These are phyloP conservation scores for Albatrellus ellisii DNA, from an alignment of 768 basidiomycete species.

Conservation along the genomic window DNA sequence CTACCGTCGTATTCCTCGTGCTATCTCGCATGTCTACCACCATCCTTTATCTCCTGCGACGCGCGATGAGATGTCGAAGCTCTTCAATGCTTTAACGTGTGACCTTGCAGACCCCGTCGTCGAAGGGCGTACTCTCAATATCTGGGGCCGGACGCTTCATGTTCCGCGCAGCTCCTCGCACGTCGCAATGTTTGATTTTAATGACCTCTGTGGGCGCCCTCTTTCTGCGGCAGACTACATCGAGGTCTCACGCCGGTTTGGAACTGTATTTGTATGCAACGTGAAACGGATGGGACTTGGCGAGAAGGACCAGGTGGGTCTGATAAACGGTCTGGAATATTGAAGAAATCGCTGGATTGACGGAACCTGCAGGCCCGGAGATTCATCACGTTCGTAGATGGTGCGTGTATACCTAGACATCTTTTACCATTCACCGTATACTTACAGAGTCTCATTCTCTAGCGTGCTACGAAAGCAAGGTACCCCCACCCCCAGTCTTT, in stretches of 20 bases:
- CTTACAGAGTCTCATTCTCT: not conserved
- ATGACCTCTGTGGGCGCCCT: slow-evolving; percentile 78
- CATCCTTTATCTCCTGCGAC: slow-evolving; percentile 62
- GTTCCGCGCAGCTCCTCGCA: slow-evolving; percentile 71
- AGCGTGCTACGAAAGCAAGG: slow-evolving; percentile 92
- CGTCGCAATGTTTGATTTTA: slow-evolving; percentile 79
- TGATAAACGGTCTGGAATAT: not conserved
- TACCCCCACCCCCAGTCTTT: slow-evolving; percentile 15
- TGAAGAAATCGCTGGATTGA: not conserved
- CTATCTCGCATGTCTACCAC: slow-evolving; percentile 90
- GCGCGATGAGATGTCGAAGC: slow-evolving; percentile 58
- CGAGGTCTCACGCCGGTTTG: slow-evolving; percentile 81
- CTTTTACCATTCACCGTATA: not conserved
- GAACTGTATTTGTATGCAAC: slow-evolving; percentile 77
- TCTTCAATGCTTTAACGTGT: slow-evolving; percentile 64
- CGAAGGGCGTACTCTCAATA: slow-evolving; percentile 47
- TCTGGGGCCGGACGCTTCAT: slow-evolving; percentile 82
- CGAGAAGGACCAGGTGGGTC: slow-evolving; percentile 70
- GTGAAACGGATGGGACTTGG: slow-evolving; percentile 82
- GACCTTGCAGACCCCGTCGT: slow-evolving; percentile 35
- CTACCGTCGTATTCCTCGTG: slow-evolving; percentile 88
- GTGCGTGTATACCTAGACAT: slow-evolving; percentile 32
- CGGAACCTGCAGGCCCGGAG: slow-evolving; percentile 58
- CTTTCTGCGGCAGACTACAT: slow-evolving; percentile 93
- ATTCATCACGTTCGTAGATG: slow-evolving; percentile 97